These are phyloP conservation scores for Solanum chilense DNA, from an alignment of 257 asterid species.

Conservation along the genomic window DNA sequence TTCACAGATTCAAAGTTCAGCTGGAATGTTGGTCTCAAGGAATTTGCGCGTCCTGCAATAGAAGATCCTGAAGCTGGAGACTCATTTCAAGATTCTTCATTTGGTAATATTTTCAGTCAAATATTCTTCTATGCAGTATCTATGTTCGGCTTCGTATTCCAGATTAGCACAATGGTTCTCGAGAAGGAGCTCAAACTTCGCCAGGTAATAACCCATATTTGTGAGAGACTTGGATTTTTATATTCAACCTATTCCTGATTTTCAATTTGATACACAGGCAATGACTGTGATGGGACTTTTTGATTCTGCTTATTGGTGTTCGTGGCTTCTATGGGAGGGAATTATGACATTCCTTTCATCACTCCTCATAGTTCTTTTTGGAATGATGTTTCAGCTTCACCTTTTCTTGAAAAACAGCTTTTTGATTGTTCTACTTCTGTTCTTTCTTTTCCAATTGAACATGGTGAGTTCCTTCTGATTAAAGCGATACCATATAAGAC, in stretches of 20 bases:
- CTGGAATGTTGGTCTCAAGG: conserved; percentile 22
- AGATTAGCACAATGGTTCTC: conserved; percentile 19
- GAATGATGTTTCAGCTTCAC: conserved; percentile 15
- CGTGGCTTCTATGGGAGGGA: conserved; percentile 34
- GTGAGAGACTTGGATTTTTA: neutral
- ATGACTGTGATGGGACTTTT: conserved; percentile 36
- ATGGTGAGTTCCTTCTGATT: conserved; percentile 15
- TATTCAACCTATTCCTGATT: neutral
- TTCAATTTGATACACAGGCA: conserved; percentile 13
- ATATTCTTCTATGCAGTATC: conserved; percentile 15
- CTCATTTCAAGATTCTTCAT: neutral
- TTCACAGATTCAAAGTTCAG: conserved; percentile 20
- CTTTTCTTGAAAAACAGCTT: conserved; percentile 20
- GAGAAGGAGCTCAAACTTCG: conserved; percentile 49
- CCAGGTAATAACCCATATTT: conserved; percentile 13
- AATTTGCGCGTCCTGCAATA: conserved; percentile 22
- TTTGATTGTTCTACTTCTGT: conserved; percentile 16
- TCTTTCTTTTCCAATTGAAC: conserved; percentile 22
- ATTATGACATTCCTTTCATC: conserved; percentile 22
- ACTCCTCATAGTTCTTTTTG: conserved; percentile 19
- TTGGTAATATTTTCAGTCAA: neutral
- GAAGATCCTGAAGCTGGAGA: neutral
- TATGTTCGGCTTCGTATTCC: conserved; percentile 27
- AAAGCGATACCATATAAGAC: neutral
- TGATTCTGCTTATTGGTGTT: conserved; percentile 34